Percentiles rank a stretch among this genome's conserved stretches.
These are phyloP conservation scores for Diospyros lotus DNA, from an alignment of 148 eudicot species.

Conservation along the genomic window DNA sequence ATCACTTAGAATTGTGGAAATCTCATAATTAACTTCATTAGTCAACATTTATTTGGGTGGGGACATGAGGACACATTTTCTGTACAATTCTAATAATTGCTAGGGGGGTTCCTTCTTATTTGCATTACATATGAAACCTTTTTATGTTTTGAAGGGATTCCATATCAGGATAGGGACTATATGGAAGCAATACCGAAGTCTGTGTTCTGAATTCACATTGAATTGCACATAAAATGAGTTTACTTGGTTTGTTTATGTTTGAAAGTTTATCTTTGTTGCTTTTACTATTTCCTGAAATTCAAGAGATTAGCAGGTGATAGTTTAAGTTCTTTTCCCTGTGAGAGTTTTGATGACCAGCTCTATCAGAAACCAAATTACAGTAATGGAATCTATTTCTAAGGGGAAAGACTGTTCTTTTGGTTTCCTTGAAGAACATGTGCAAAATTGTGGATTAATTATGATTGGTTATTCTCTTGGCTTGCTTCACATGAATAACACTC, in stretches of 20 bases:
- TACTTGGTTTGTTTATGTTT: neutral
- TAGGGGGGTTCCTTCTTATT: neutral
- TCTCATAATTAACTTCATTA: neutral
- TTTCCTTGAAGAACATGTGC: neutral
- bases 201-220: neutral
- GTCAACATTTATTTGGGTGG: neutral
- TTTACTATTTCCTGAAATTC: neutral
- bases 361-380: neutral
- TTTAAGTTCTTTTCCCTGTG: neutral
- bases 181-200: neutral
- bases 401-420: neutral
- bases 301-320: neutral
- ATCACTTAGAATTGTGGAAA: neutral
- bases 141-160: neutral
- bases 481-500: neutral
- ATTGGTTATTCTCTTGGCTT: neutral
- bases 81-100: neutral
- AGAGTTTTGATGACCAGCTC: constrained; percentile 3
- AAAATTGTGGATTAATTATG: neutral
- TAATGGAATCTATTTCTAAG: neutral
- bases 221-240: neutral
- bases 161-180: neutral
- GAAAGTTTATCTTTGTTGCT: neutral
- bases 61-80: neutral
- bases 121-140: neutral